These are phyloP conservation scores for Saccharomyces hybrid DNA, from an alignment of 1,139 yeast species.

Conservation along the genomic window DNA sequence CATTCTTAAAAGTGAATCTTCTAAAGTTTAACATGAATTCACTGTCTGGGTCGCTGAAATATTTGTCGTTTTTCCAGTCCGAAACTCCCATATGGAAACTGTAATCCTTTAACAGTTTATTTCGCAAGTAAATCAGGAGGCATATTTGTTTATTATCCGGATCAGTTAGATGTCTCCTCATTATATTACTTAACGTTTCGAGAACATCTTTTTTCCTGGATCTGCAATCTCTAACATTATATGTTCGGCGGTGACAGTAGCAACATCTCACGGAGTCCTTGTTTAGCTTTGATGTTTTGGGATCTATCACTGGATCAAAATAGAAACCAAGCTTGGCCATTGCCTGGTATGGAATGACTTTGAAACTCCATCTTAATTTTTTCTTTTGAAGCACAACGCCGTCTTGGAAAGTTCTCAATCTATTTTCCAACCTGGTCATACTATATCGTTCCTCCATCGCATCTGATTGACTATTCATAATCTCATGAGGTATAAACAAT, in stretches of 20 bases:
- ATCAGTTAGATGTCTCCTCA: conserved; percentile 16
- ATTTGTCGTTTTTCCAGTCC: conserved; percentile 16
- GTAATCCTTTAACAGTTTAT: conserved; percentile 6
- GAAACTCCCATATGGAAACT: conserved; percentile 9
- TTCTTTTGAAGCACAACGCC: conserved; percentile 24
- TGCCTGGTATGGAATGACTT: conserved; percentile 33
- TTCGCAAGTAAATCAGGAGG: conserved; percentile 11
- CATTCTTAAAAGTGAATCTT: conserved; percentile 12
- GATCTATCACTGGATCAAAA: conserved; percentile 43
- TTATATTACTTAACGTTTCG: conserved; percentile 22
- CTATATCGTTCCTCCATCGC: neutral
- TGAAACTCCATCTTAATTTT: conserved; percentile 35
- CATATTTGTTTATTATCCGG: conserved; percentile 5
- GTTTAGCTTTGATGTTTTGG: conserved; percentile 12
- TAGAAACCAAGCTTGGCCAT: conserved; percentile 67
- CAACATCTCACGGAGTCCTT: conserved; percentile 52
- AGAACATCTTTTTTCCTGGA: conserved; percentile 17
- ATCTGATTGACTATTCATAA: neutral
- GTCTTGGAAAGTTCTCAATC: conserved; percentile 29
- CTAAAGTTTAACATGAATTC: conserved; percentile 10
- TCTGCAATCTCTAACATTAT: conserved; percentile 20
- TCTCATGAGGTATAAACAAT: neutral
- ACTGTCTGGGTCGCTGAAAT: conserved; percentile 16
- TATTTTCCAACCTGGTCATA: neutral
- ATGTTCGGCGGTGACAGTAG: conserved; percentile 44